Evolutionary conservation across 768 basidiomycete genomes (phyloP), one percentile per base, ranked within the genome.

Genomic region (Mycena galopus): DNA sequence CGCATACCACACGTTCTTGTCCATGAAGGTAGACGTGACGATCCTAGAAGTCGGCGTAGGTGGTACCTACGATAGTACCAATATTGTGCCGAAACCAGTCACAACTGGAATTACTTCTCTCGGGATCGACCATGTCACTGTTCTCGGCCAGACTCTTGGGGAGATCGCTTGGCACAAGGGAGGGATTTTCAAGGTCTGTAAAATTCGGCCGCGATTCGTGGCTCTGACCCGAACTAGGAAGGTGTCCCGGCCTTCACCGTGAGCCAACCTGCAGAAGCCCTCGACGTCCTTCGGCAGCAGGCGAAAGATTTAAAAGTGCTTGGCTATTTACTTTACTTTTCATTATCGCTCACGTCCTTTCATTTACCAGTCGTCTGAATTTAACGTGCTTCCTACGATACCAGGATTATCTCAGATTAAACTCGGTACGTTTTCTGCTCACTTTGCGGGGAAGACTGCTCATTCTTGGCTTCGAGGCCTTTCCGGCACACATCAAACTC

Each of bases 41-140:
- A 89, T 99, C 65, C 87, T 99, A 27, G 98, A 99, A 86, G 98
- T 99, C 42, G 98, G 98, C 11, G 93, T 99, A 23, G 98, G 98
- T 25, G 98, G 98, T 12, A 87, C 88, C 25, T 95, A 95, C 78
- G 98, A 99, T 79, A 96, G 96, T 76, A 99, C 98, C 30, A 99
- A 99, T 76, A 91, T 97, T 72, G 95, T 99, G 14, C 96, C 96
- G 0, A 89, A 88, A 67, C 98, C 98, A 0, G 79, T 96, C n/a
- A 93, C 93, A 29, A 94, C 97, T 8, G 98, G 96, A 8, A 86
- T 99, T 27, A 94, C 97, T 11, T 88, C 95, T 4, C 86, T 99
- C 16, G 98, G 98, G 1, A 89, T 98, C 74, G 98, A 99, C 78
- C 98, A 99, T 82, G 90, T 94, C 51, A 84, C 87, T 66, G 90